These are phyloP conservation scores for Pestalotiopsis sp. DNA, from an alignment of 2,329 filamentous ascomycete species.

Conservation along the genomic window DNA sequence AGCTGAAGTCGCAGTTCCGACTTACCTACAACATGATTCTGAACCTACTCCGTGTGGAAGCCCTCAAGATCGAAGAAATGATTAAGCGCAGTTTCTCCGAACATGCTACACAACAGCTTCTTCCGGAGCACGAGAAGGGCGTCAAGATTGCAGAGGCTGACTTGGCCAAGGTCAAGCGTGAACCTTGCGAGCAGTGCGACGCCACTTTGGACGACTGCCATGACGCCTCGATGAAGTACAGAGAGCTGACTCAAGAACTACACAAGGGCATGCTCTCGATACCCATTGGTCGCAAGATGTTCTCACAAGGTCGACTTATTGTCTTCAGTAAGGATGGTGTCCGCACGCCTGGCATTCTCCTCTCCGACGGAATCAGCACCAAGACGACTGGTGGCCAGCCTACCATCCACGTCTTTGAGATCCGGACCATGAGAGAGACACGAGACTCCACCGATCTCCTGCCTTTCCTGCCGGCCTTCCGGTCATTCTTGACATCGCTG, in stretches of 20 bases:
- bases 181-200: conserved; percentile 82
- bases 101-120: conserved; percentile 90
- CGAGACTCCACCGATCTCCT: conserved; percentile 84
- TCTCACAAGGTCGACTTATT: conserved; percentile 74
- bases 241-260: conserved; percentile 77
- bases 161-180: conserved; percentile 85
- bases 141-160: conserved; percentile 92
- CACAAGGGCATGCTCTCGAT: conserved; percentile 78
- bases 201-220: conserved; percentile 80
- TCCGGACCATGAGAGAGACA: conserved; percentile 68
- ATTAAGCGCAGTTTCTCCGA: conserved; percentile 99
- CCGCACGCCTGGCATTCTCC: conserved; percentile 78
- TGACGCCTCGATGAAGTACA: conserved; percentile 78
- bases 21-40: conserved; percentile 99
- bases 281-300: conserved; percentile 81
- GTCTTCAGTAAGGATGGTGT: conserved; percentile 86
- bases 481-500: conserved; percentile 67
- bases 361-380: conserved; percentile 73
- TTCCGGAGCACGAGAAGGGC: conserved; percentile 94
- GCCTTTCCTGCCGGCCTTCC: conserved; percentile 77
- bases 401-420: conserved; percentile 77
- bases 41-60: conserved; percentile 91
- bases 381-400: conserved; percentile 62
- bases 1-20: conserved; percentile 92
- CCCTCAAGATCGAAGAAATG: conserved; percentile 99